These are phyloP conservation scores for Deinandra increscens DNA, from an alignment of 129 eudicot genomes.

Conservation along the genomic window DNA sequence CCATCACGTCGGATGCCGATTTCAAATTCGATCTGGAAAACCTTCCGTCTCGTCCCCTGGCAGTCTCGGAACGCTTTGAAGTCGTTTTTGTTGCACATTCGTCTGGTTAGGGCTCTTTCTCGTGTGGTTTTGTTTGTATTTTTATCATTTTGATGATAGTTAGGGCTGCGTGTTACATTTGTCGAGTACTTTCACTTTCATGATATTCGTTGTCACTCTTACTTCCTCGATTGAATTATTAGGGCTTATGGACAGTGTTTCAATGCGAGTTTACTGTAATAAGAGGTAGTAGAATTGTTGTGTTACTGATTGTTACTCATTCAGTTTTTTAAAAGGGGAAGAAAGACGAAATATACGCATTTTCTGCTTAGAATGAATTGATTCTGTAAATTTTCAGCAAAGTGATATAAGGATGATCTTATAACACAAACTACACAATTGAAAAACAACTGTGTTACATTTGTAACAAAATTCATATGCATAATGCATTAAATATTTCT, in stretches of 20 bases:
- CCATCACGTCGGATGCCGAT: conserved; percentile 36
- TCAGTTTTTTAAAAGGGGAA: neutral
- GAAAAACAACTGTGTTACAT: neutral
- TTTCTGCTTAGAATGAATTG: neutral
- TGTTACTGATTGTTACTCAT: neutral
- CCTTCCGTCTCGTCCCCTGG: conserved; percentile 64
- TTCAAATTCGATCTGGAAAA: conserved; percentile 38
- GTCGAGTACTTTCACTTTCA: neutral
- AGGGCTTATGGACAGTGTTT: conserved; percentile 15
- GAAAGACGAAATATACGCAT: neutral
- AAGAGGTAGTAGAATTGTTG: conserved; percentile 21
- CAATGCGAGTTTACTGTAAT: conserved; percentile 37
- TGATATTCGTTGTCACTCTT: neutral
- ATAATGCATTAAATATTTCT: neutral
- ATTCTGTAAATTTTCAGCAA: conserved; percentile 1
- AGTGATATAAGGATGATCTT: neutral
- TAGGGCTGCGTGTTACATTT: conserved; percentile 12
- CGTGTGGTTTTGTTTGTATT: neutral
- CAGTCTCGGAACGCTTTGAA: conserved; percentile 55
- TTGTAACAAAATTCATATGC: neutral
- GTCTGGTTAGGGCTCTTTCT: conserved; percentile 36
- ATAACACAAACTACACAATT: conserved; percentile 7
- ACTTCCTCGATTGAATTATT: conserved; percentile 1
- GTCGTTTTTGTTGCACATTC: conserved; percentile 70
- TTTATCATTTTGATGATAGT: neutral